These are phyloP conservation scores for Mollisiaceae sp. DNA, from an alignment of 2,329 filamentous ascomycete genomes.

Conservation along the genomic window DNA sequence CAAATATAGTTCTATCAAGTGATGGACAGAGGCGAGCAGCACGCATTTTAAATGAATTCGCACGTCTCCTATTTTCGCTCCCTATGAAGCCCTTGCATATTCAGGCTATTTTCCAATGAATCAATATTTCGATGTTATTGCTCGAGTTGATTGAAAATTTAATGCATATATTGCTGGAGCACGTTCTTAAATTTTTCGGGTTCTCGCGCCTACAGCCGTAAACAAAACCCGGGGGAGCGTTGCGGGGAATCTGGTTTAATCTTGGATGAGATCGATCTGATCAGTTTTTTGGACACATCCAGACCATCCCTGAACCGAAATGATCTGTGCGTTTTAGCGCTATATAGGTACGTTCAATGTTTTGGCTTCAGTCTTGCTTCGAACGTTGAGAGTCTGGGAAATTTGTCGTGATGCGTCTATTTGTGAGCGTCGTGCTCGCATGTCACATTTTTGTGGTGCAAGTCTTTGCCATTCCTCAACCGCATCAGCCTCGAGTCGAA, in stretches of 20 bases:
- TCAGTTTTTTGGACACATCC: neutral
- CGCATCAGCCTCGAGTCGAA: neutral
- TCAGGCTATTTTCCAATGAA: slow-evolving; percentile 9
- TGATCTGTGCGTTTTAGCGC: neutral
- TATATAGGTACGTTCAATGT: neutral
- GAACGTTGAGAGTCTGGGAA: neutral
- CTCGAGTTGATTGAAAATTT: neutral
- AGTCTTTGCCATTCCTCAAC: neutral
- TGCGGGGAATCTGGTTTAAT: neutral
- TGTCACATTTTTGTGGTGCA: neutral
- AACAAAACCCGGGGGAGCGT: neutral
- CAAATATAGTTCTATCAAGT: neutral
- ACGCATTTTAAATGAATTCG: neutral
- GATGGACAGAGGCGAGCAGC: neutral
- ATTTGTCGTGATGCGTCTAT: neutral
- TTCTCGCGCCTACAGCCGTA: neutral
- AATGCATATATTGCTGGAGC: neutral
- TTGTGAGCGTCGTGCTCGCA: neutral
- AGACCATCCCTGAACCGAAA: neutral
- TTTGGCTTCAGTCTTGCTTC: neutral
- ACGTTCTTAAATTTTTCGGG: neutral
- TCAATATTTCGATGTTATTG: neutral
- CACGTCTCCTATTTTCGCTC: neutral
- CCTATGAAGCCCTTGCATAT: neutral
- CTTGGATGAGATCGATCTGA: slow-evolving; percentile 1